A percentile compares a stretch with the other conserved stretches of the same genome.
phyloP scores from a whole-genome alignment of 805 yeast species.

The Metschnikowia borealis region DNA sequence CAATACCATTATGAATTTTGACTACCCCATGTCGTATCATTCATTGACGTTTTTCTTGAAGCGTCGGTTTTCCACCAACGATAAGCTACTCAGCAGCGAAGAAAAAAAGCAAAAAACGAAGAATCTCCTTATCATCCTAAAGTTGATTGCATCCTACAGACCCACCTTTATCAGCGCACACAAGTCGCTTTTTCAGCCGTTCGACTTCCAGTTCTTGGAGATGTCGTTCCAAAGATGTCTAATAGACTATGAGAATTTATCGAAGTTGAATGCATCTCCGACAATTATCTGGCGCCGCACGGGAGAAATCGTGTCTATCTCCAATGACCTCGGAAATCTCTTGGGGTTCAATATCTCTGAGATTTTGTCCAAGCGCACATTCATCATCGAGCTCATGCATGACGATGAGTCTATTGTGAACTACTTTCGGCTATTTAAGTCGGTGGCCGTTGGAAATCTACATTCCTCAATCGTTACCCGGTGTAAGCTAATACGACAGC shows the following conservation, averaged over 20 bases:
- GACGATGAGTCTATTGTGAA: conserved; percentile 71
- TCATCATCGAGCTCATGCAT: conserved; percentile 72
- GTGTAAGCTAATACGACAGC: conserved; percentile 43
- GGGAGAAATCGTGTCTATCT: conserved; percentile 77
- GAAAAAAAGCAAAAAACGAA: conserved; percentile 29
- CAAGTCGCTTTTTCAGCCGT: conserved; percentile 60
- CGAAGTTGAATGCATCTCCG: conserved; percentile 62
- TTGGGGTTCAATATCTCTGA: conserved; percentile 61
- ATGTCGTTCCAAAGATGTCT: conserved; percentile 43
- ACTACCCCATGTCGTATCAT: conserved; percentile 62
- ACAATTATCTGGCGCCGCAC: conserved; percentile 84
- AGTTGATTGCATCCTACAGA: conserved; percentile 60
- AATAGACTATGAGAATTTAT: conserved; percentile 42
- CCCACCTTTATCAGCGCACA: conserved; percentile 79
- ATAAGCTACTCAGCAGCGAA: conserved; percentile 23
- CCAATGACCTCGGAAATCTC: conserved; percentile 67
- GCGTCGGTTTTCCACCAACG: conserved; percentile 51
- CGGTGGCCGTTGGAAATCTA: conserved; percentile 65
- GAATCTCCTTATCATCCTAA: conserved; percentile 42
- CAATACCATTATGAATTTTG: conserved; percentile 47
- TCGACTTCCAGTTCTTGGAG: conserved; percentile 55
- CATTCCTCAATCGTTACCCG: conserved; percentile 50
- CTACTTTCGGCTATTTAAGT: conserved; percentile 68
- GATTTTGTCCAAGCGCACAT: conserved; percentile 54
- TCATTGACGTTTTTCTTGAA: conserved; percentile 53